phyloP scores from a whole-genome alignment of 768 basidiomycete species.

The Russula compacta region DNA sequence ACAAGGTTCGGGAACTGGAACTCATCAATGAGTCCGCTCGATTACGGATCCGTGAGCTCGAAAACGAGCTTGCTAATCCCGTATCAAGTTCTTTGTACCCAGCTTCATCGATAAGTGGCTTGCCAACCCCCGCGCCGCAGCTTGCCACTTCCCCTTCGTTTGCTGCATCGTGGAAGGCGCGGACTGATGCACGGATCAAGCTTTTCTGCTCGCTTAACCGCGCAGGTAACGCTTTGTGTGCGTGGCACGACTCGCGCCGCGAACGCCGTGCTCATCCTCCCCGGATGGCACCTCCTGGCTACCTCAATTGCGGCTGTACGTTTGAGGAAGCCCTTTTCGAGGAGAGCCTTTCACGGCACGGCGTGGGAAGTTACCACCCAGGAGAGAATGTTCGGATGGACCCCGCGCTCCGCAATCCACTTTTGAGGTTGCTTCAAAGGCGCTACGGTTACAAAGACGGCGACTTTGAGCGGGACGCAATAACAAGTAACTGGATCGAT shows the following conservation, averaged over 20 bases:
- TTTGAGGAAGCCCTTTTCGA: constrained; percentile 81
- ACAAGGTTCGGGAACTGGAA: constrained; percentile 55
- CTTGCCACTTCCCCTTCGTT: constrained; percentile 37
- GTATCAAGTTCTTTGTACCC: constrained; percentile 18
- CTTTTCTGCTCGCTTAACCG: constrained; percentile 76
- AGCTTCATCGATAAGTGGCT: constrained; percentile 20
- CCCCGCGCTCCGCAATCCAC: constrained; percentile 72
- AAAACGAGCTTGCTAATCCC: constrained; percentile 34
- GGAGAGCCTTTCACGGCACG: constrained; percentile 70
- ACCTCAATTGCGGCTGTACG: constrained; percentile 81
- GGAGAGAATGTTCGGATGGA: constrained; percentile 87
- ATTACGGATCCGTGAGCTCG: constrained; percentile 40
- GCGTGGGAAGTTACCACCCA: constrained; percentile 73
- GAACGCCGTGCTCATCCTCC: constrained; percentile 73
- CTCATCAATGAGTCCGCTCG: constrained; percentile 44
- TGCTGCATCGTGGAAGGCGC: constrained; percentile 56
- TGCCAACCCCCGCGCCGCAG: constrained; percentile 27
- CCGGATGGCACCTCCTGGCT: constrained; percentile 67
- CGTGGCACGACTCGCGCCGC: constrained; percentile 84
- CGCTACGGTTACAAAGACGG: constrained; percentile 78
- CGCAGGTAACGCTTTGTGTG: constrained; percentile 80
- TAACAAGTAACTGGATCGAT: constrained; percentile 56
- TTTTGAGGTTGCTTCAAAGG: constrained; percentile 59
- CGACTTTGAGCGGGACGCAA: constrained; percentile 68
- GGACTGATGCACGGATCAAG: constrained; percentile 63